These are phyloP conservation scores for Oryza meridionalis DNA, from an alignment of 176 grass and related monocot species.

Conservation along the genomic window DNA sequence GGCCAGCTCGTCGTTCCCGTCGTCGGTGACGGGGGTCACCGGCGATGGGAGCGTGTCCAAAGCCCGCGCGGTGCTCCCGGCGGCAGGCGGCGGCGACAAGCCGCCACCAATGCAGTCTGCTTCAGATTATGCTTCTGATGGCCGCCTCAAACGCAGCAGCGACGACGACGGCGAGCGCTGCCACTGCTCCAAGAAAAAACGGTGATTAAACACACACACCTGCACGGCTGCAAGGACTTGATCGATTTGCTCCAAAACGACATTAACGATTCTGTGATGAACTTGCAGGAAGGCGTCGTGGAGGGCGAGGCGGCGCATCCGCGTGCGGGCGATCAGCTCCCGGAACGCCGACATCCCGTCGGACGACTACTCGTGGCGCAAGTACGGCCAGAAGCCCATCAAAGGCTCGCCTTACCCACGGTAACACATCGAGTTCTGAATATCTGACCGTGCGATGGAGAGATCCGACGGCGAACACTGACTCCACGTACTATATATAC, in stretches of 20 bases:
- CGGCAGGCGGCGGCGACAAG: neutral
- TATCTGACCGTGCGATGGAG: neutral
- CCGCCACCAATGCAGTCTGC: neutral
- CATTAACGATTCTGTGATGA: too few relatives aligned
- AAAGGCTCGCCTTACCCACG: constrained; percentile 71
- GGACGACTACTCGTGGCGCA: constrained; percentile 76
- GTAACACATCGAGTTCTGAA: neutral
- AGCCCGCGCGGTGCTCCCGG: constrained; percentile 12
- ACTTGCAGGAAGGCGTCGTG: constrained; percentile 41
- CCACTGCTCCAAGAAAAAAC: constrained; percentile 71
- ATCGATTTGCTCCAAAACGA: too few relatives aligned
- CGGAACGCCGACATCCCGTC: constrained; percentile 61
- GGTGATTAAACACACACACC: constrained; percentile 29
- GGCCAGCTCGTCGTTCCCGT: constrained; percentile 51
- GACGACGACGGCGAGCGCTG: constrained; percentile 31
- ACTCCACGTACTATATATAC: too few relatives aligned
- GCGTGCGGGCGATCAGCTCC: constrained; percentile 70
- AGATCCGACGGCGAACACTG: neutral
- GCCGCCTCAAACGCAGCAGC: constrained; percentile 13
- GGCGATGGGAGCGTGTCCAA: constrained; percentile 73
- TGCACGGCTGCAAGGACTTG: too few relatives aligned
- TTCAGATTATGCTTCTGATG: neutral
- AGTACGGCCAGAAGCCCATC: constrained; percentile 95
- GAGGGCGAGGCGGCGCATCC: constrained; percentile 46
- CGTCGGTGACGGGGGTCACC: constrained; percentile 32